These are phyloP conservation scores for Dioscorea alata DNA, from an alignment of 106 monocot genomes.

Conservation along the genomic window DNA sequence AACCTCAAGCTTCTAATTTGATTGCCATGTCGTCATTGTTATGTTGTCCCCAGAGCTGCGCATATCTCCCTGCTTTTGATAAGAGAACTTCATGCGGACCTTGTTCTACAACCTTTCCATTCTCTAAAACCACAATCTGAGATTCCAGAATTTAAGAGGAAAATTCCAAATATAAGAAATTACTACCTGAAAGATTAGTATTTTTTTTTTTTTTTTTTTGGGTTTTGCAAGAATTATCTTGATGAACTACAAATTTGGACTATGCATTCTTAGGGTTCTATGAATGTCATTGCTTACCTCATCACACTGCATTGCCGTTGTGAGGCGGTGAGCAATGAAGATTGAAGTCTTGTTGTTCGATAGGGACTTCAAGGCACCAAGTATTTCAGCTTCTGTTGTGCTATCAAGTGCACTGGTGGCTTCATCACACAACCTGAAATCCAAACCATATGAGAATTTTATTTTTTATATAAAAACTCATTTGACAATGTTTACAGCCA, in stretches of 20 bases:
- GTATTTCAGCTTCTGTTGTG: constrained; percentile 92
- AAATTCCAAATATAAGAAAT: background rate
- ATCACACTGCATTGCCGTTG: constrained; percentile 99
- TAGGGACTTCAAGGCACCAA: constrained; percentile 75
- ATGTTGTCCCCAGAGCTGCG: constrained; percentile 92
- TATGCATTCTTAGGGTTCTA: too few relatives aligned
- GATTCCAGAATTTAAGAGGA: background rate
- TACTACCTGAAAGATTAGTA: too few relatives aligned
- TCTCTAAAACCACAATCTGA: constrained; percentile 57
- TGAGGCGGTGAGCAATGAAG: constrained; percentile 94
- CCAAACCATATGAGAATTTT: too few relatives aligned
- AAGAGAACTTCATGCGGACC: constrained; percentile 91
- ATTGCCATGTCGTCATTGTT: constrained; percentile 58
- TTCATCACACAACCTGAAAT: constrained; percentile 87
- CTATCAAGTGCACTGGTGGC: constrained; percentile 99
- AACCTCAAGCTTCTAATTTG: constrained; percentile 35
- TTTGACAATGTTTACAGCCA: too few relatives aligned
- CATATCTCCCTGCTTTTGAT: constrained; percentile 74
- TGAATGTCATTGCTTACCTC: constrained; percentile 38
- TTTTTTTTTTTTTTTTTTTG: too few relatives aligned
- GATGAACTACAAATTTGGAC: too few relatives aligned
- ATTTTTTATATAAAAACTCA: too few relatives aligned
- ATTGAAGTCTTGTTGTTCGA: constrained; percentile 79
- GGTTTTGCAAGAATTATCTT: too few relatives aligned
- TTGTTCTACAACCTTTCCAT: constrained; percentile 83